These are phyloP conservation scores for Turritis glabra DNA, from an alignment of 345 rosid genomes.

Conservation along the genomic window DNA sequence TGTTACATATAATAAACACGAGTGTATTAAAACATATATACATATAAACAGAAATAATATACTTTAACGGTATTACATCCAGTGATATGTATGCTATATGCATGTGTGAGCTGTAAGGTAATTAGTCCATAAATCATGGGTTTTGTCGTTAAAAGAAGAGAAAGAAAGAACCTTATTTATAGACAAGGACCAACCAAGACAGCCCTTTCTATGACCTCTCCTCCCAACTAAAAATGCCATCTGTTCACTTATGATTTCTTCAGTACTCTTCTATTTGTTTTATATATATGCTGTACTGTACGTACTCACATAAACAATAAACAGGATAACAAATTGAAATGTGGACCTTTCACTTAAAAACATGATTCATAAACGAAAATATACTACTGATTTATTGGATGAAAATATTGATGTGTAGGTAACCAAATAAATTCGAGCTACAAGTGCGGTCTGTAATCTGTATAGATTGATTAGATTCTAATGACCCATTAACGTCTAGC, in stretches of 20 bases:
- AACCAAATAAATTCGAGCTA: background rate
- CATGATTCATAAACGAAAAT: background rate
- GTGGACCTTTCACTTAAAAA: background rate
- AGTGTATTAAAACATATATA: background rate
- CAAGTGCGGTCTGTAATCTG: background rate
- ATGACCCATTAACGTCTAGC: background rate
- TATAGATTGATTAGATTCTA: background rate
- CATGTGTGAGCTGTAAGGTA: slow-evolving; percentile 43
- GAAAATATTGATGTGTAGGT: background rate
- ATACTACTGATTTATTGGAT: background rate
- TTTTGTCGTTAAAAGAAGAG: slow-evolving; percentile 41
- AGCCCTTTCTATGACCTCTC: slow-evolving; percentile 34
- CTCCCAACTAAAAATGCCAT: slow-evolving; percentile 29
- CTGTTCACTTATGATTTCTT: slow-evolving; percentile 35
- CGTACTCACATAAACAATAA: background rate
- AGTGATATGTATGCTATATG: slow-evolving; percentile 26
- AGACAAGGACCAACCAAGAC: slow-evolving; percentile 38
- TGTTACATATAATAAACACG: background rate
- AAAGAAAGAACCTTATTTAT: slow-evolving; percentile 29
- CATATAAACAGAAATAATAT: background rate
- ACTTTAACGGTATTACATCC: background rate
- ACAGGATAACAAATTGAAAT: background rate
- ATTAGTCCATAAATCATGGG: slow-evolving; percentile 36
- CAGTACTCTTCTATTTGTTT: background rate
- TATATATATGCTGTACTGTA: background rate